phyloP scores from a whole-genome alignment of 192 early-diverging fungal genomes.

The Backusella circina region DNA sequence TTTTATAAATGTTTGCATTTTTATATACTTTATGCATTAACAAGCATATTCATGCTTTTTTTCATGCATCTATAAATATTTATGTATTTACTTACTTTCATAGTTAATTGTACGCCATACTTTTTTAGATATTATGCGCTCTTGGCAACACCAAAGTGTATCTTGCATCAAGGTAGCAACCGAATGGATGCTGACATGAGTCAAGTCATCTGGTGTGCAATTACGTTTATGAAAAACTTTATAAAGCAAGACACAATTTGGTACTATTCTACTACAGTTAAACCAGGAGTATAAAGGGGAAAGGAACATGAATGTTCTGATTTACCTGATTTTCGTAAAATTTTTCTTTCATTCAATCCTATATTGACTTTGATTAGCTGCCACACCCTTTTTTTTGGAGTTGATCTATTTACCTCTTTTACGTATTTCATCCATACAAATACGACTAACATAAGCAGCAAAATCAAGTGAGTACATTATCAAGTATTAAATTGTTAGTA shows the following conservation, averaged over 20 bases:
- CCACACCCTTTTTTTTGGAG: neutral
- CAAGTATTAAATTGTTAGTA: neutral
- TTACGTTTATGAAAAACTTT: slow-evolving; percentile 24
- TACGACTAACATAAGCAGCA: slow-evolving; percentile 14
- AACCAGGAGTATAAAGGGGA: neutral
- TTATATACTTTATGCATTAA: neutral
- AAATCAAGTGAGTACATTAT: slow-evolving; percentile 12
- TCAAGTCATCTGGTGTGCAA: slow-evolving; percentile 20
- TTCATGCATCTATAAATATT: neutral
- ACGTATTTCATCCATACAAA: slow-evolving; percentile 25
- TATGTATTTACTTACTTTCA: slow-evolving; percentile 22
- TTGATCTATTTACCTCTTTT: slow-evolving; percentile 7
- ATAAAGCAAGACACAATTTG: slow-evolving; percentile 24
- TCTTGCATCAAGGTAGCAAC: slow-evolving; percentile 31
- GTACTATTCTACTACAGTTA: slow-evolving; percentile 12
- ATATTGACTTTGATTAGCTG: neutral
- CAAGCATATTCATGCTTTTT: neutral
- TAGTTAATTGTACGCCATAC: slow-evolving; percentile 32
- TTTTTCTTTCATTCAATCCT: slow-evolving; percentile 29
- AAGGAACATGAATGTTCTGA: neutral
- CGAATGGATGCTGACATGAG: slow-evolving; percentile 19
- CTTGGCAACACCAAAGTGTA: slow-evolving; percentile 27
- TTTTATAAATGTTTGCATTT: neutral
- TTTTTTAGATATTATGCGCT: slow-evolving; percentile 29
- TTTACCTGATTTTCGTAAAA: slow-evolving; percentile 33